Base-by-base conservation (phyloP, 2,329 filamentous ascomycete species). In the Mycocentrospora acerina region DNA sequence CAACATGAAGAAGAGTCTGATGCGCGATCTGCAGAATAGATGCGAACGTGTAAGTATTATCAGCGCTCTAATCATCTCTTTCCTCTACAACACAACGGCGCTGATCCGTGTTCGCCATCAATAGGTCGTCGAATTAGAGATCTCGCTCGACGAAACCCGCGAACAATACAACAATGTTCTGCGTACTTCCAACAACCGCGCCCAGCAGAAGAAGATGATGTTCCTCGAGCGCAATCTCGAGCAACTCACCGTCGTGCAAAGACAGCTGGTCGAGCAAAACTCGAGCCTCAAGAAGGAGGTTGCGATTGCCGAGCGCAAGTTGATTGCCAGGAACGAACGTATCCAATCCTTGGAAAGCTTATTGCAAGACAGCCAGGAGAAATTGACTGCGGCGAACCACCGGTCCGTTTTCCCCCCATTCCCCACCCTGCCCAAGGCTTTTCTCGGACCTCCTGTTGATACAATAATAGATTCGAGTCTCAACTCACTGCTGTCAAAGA, bases 201-300 rank as follows among this genome's bases (percentile, higher is more conserved):
- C 93, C 16, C 93, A 98, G 74, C 93, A 98, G 72, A 98, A 98
- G 86, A 98, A 98, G 81, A 97, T 98, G 88, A 94, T 93, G 12
- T 98, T 98, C 79, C 74, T 98, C 34, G 93, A 98, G 75, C 86
- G 93, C 64, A 98, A 98, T 67, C 82, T 98, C 27, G 93, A 98
- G 73, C 93, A 98, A 71, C 79, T 98, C 37, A 98, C 93, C 3
- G 89, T 95, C 63, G 93, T 98, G 37, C 93, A 98, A 71, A 83
- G 93, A 38, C 93, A 98, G 72, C 83, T 98, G 10, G 93, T 98
- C 22, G 93, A 98, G 74, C 93, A 98, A 71, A 98, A 98, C 72
- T 53, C 48, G 22, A 86, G 85, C 48, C 77, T 98, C 60, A 98
- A 98, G 83, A 97, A 98, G 77, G 93, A 98, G 72, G 93, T 98